phyloP scores from a whole-genome alignment of 352 stramenopile genomes.

The Pythium apleroticum region DNA sequence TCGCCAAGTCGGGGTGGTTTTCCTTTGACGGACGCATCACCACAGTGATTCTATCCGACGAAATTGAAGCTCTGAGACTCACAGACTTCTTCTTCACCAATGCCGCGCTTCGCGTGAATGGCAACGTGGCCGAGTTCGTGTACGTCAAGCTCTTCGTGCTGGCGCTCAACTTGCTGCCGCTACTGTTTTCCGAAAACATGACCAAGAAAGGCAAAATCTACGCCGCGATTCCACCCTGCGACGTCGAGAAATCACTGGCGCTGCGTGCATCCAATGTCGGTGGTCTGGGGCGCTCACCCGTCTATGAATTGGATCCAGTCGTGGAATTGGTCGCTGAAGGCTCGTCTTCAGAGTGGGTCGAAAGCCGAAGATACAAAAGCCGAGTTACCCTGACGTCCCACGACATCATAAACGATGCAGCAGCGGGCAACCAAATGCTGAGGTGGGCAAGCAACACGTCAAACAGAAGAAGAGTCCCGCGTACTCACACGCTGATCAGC shows the following conservation, averaged over 20 bases:
- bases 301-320: not conserved
- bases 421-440: no score
- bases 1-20: conserved; percentile 1
- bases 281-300: conserved; percentile 15
- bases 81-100: conserved; percentile 26
- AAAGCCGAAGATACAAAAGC: not conserved
- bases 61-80: conserved; percentile 18
- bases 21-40: conserved; percentile 7
- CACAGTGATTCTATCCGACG: conserved; percentile 16
- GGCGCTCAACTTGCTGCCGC: conserved; percentile 8
- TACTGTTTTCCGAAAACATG: conserved; percentile 11
- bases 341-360: not conserved
- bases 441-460: not conserved
- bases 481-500: conserved; percentile 1
- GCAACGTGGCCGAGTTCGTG: conserved; percentile 23
- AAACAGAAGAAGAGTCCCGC: not conserved
- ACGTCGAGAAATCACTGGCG: conserved; percentile 9
- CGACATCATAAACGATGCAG: not conserved
- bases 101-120: conserved; percentile 26
- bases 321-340: not conserved
- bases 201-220: conserved; percentile 2
- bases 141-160: conserved; percentile 27
- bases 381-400: not conserved
- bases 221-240: not conserved
- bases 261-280: conserved; percentile 20